phyloP scores from a whole-genome alignment of 2,329 filamentous ascomycete genomes.

The Colletotrichum chrysophilum region DNA sequence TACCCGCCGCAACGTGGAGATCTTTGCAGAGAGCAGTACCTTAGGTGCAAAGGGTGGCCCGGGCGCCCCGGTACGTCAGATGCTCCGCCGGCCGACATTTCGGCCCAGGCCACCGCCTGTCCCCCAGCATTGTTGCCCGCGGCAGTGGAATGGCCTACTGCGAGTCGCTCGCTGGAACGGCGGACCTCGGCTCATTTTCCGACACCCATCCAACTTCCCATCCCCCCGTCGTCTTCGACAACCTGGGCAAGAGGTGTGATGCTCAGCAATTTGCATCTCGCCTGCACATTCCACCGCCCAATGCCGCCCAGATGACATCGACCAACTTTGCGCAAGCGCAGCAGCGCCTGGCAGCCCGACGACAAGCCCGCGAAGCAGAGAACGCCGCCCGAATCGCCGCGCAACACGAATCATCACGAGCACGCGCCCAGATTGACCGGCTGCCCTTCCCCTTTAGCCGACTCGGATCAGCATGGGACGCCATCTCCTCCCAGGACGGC shows the following conservation, averaged over 20 bases:
- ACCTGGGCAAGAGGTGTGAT: slow-evolving; percentile 7
- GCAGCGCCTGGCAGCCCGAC: slow-evolving; percentile 82
- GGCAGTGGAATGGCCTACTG: background rate
- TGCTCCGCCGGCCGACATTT: slow-evolving; percentile 11
- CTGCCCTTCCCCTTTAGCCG: slow-evolving; percentile 69
- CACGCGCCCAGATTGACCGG: slow-evolving; percentile 59
- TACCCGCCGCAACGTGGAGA: background rate
- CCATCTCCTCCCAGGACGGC: slow-evolving; percentile 75
- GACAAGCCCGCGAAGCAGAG: slow-evolving; percentile 74
- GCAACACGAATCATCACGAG: slow-evolving; percentile 57
- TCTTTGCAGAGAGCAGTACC: background rate
- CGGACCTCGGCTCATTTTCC: slow-evolving; percentile 13
- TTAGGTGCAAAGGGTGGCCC: background rate
- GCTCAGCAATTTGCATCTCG: slow-evolving; percentile 3
- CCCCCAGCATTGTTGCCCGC: background rate
- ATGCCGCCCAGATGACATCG: slow-evolving; percentile 51
- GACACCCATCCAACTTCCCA: background rate
- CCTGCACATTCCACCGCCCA: slow-evolving; percentile 11
- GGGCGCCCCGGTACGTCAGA: slow-evolving; percentile 13
- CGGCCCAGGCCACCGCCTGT: background rate
- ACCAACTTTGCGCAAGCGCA: slow-evolving; percentile 87
- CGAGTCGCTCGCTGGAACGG: background rate
- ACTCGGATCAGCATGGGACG: slow-evolving; percentile 70
- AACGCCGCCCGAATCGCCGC: slow-evolving; percentile 60
- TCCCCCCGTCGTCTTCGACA: background rate